phyloP scores from a whole-genome alignment of 106 monocot species.

The Narthecium ossifragum region DNA sequence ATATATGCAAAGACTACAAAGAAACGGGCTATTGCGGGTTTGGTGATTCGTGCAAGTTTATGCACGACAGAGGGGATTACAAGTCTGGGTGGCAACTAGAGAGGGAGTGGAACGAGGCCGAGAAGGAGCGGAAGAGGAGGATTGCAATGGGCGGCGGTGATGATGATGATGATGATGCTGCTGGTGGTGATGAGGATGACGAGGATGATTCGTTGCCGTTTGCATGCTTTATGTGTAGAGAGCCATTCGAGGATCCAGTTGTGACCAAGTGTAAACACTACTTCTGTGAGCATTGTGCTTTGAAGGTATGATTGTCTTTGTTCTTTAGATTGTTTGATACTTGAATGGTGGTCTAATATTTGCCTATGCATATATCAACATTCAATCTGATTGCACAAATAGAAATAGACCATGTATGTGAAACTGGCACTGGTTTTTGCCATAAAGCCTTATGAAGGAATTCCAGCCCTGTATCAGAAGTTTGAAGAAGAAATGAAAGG shows the following conservation, averaged over 20 bases:
- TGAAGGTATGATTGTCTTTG: conserved; percentile 44
- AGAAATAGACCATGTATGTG: too few species aligned
- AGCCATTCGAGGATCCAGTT: conserved; percentile 84
- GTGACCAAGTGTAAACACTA: conserved; percentile 97
- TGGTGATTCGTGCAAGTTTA: conserved; percentile 96
- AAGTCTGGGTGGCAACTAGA: conserved; percentile 98
- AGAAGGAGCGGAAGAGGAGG: conserved; percentile 64
- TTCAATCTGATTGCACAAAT: too few species aligned
- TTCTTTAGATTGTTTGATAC: background rate
- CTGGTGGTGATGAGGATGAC: conserved; percentile 32
- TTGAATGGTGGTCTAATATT: too few species aligned
- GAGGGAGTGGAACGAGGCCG: conserved; percentile 79
- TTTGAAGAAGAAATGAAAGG: too few species aligned
- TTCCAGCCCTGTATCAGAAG: too few species aligned
- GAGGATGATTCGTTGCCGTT: conserved; percentile 73
- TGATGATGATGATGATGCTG: conserved; percentile 28
- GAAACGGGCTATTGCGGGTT: conserved; percentile 98
- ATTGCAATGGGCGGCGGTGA: conserved; percentile 47
- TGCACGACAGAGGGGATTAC: conserved; percentile 98
- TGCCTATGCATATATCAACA: too few species aligned
- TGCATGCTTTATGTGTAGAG: conserved; percentile 72
- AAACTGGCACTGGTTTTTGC: too few species aligned
- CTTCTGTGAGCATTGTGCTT: conserved; percentile 96
- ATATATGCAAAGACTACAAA: conserved; percentile 98
- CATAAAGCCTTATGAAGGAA: too few species aligned